Percentiles rank a stretch among this genome's conserved stretches.
These are phyloP conservation scores for Syncephalastrum monosporum DNA, from an alignment of 371 early-diverging fungal species.

Conservation along the genomic window DNA sequence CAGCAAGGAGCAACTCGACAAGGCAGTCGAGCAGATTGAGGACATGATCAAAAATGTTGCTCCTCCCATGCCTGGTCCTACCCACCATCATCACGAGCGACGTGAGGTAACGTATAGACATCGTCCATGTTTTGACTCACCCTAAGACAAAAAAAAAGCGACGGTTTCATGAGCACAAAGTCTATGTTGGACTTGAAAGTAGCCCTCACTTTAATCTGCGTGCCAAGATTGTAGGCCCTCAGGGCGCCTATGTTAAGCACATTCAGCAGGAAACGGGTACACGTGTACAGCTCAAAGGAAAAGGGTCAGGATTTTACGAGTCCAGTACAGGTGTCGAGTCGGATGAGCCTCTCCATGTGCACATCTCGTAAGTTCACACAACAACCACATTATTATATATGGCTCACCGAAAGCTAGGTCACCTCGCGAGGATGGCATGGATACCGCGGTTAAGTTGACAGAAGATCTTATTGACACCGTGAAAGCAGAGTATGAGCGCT, in stretches of 20 bases:
- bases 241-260: conserved; percentile 84
- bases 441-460: conserved; percentile 67
- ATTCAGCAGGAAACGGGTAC: conserved; percentile 81
- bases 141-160: conserved; percentile 23
- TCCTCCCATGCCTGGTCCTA: conserved; percentile 23
- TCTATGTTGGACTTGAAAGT: conserved; percentile 71
- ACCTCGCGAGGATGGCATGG: conserved; percentile 63
- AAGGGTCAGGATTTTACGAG: conserved; percentile 84
- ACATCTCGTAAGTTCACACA: conserved; percentile 67
- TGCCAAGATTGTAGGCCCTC: conserved; percentile 86
- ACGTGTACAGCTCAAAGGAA: conserved; percentile 78
- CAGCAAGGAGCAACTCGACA: conserved; percentile 66
- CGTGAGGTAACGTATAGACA: conserved; percentile 7
- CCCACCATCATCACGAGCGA: conserved; percentile 17
- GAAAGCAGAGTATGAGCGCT: conserved; percentile 66
- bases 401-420: conserved; percentile 38
- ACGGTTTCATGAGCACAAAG: conserved; percentile 60
- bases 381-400: not conserved
- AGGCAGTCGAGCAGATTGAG: conserved; percentile 68
- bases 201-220: conserved; percentile 75
- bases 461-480: conserved; percentile 80
- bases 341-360: conserved; percentile 79
- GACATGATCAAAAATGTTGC: conserved; percentile 64
- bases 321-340: conserved; percentile 64
- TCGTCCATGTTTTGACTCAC: not conserved